Conservation (phyloP, 345 rosid species). For the Geranium brycei region DNA sequence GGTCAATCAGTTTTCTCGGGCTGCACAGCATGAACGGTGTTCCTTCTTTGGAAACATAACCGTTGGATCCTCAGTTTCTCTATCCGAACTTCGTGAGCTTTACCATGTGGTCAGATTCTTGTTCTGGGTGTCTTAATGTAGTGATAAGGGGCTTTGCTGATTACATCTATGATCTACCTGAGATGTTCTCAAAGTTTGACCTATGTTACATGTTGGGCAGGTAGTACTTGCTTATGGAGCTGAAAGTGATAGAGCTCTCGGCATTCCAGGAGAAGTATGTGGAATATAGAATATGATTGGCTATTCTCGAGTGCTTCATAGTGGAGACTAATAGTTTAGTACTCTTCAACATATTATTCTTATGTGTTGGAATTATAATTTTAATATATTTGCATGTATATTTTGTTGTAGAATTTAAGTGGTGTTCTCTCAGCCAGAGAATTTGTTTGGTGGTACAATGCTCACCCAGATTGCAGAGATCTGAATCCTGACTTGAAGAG, state of each 20-base stretch:
- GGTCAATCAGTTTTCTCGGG: constrained; percentile 78
- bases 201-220: constrained; percentile 24
- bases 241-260: constrained; percentile 77
- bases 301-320: not conserved
- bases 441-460: constrained; percentile 98
- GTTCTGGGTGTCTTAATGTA: not conserved
- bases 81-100: constrained; percentile 66
- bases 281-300: not conserved
- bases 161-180: not conserved
- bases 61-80: constrained; percentile 56
- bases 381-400: not conserved
- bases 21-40: constrained; percentile 49
- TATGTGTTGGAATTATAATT: not conserved
- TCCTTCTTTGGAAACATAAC: constrained; percentile 66
- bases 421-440: constrained; percentile 86
- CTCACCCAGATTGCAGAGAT: constrained; percentile 66
- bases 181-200: not conserved
- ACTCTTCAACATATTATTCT: not conserved
- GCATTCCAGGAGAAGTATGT: constrained; percentile 73
- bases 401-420: constrained; percentile 33
- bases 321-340: not conserved
- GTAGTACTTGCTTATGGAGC: constrained; percentile 96
- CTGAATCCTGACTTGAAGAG: constrained; percentile 58
- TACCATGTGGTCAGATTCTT: constrained; percentile 49
- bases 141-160: not conserved